Conservation (phyloP, 2,329 filamentous ascomycete species). For the Colletotrichum sojae region DNA sequence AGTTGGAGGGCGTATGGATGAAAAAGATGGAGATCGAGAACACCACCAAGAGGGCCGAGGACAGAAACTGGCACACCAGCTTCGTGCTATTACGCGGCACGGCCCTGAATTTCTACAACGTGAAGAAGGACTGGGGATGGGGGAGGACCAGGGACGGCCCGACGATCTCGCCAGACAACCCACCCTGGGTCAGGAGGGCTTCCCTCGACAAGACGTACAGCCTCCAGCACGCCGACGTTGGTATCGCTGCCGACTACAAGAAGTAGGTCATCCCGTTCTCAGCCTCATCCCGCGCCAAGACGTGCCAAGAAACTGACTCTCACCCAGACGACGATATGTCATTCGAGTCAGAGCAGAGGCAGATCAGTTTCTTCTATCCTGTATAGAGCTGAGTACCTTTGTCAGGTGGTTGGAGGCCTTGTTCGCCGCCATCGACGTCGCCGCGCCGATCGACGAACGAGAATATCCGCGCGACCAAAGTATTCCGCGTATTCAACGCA, state of each 20-base stretch:
- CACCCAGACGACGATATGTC: constrained; percentile 70
- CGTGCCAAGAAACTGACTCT: constrained; percentile 38
- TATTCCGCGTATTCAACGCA: constrained; percentile 69
- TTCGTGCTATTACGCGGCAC: constrained; percentile 78
- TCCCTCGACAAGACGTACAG: constrained; percentile 77
- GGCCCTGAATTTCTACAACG: constrained; percentile 74
- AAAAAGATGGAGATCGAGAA: constrained; percentile 78
- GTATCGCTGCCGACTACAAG: constrained; percentile 79
- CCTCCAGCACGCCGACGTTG: constrained; percentile 81
- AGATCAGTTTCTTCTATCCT: constrained; percentile 80
- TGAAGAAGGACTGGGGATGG: constrained; percentile 71
- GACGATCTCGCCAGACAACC: constrained; percentile 64
- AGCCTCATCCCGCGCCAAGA: constrained; percentile 36
- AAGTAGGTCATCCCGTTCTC: constrained; percentile 64
- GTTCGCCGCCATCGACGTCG: constrained; percentile 81
- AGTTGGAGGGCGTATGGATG: constrained; percentile 69
- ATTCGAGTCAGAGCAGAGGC: constrained; percentile 81
- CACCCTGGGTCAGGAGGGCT: constrained; percentile 66
- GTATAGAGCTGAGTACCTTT: constrained; percentile 74
- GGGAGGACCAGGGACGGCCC: constrained; percentile 62
- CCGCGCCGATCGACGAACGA: constrained; percentile 79
- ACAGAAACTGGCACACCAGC: constrained; percentile 75
- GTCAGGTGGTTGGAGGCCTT: constrained; percentile 78
- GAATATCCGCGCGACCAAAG: constrained; percentile 74
- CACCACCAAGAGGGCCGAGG: constrained; percentile 72